Base-by-base conservation (phyloP, 2,329 filamentous ascomycete genomes). In the Alternaria sp. region DNA sequence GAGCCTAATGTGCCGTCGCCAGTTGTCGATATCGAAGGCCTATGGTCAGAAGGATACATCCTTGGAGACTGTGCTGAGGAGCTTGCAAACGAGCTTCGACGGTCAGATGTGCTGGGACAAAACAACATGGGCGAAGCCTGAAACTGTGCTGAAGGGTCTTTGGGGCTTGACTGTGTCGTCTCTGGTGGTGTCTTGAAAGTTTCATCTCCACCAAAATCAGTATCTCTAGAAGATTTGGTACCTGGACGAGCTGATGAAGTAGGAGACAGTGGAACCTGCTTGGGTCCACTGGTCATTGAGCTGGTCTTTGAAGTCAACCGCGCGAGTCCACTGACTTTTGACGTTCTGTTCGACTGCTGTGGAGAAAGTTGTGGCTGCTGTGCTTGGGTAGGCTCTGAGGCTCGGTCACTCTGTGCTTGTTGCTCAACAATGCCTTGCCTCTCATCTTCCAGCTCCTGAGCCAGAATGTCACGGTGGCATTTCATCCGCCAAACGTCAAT, bases 401-500 rank as follows among this genome's bases (percentile, higher is more conserved):
- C 67, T 7, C 65, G 64, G 46, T 79, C 72, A 36, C 67, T 70
- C 16, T 68, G 66, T 28, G 69, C 65, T 54, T 73, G 70, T 30
- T 59, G 67, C 32, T 78, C 75, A 14, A 59, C 63, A 4, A 67
- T 65, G 32, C 77, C 74, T 43, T 83, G 81, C 57, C 76, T 83
- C 71, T 97, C 94, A 67, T 97, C 92, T 55, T 94, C 91, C 8
- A 98, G 82, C 74, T 99, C 95, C 78, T 93, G 86, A 5, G 88
- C 83, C 20, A 99, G 81, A 61, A 98, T 94, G 70, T 97, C 94
- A 42, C 90, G 89, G 77, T 99, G 94, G 66, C 94, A 97, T 73
- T 88, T 94, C 70, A 94, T 87, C 54, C 89, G 91, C 93, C 94
- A 97, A 20, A 97, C 95, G 67, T 97, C 93, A 75, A 96, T 90